Percentiles rank a stretch among this genome's conserved stretches.
Evolutionary conservation across 1,139 yeast species (phyloP).

Genomic region (Martiniozyma asiatica): DNA sequence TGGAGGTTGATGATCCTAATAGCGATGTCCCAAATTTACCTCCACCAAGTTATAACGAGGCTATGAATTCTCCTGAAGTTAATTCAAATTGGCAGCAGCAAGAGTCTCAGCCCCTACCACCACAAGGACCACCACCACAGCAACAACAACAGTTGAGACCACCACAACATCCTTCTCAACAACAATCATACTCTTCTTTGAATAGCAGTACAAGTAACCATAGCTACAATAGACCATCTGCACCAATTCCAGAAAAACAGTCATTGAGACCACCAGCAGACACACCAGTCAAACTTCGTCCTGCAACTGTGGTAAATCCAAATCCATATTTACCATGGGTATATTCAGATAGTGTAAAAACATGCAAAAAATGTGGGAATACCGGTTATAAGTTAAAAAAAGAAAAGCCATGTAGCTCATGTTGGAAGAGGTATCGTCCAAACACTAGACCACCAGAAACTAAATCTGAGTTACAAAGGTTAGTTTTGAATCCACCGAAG

Average conservation of each 20-base stretch:
- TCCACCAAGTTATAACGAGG: conserved; percentile 26
- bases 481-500: conserved; percentile 8
- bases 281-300: conserved; percentile 9
- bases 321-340: conserved; percentile 46
- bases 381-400: conserved; percentile 60
- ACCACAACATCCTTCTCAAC: conserved; percentile 2
- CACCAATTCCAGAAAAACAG: conserved; percentile 28
- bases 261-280: conserved; percentile 8
- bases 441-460: conserved; percentile 17
- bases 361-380: conserved; percentile 62
- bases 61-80: conserved; percentile 9
- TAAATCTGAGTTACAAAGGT: conserved; percentile 11
- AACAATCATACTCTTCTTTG: too few relatives aligned
- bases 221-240: conserved; percentile 19
- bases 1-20: conserved; percentile 16
- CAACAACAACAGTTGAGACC: conserved; percentile 5
- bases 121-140: conserved; percentile 6
- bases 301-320: conserved; percentile 11
- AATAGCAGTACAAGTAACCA: conserved; percentile 7
- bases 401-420: conserved; percentile 56
- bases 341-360: conserved; percentile 45
- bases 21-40: conserved; percentile 14
- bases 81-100: too few relatives aligned
- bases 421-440: conserved; percentile 59
- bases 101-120: conserved; percentile 3